These are phyloP conservation scores for Cryphonectria japonica DNA, from an alignment of 2,329 filamentous ascomycete species.

Conservation along the genomic window DNA sequence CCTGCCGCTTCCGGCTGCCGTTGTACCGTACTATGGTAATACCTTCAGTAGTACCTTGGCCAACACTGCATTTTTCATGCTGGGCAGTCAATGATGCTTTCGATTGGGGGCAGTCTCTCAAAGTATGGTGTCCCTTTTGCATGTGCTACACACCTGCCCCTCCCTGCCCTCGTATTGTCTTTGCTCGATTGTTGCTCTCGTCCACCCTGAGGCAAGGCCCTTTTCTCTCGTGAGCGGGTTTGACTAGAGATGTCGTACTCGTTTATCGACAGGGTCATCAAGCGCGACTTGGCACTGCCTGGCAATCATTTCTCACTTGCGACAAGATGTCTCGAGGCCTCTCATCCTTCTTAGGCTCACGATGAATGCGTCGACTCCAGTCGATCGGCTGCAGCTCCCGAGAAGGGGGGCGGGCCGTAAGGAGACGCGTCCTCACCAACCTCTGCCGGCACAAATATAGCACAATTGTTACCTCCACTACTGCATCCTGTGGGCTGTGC, in stretches of 20 bases:
- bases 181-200: no score
- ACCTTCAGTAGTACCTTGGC: background rate
- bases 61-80: background rate
- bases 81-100: background rate
- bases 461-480: background rate
- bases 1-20: conserved; percentile 2
- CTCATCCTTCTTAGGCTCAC: background rate
- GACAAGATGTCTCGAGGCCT: background rate
- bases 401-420: background rate
- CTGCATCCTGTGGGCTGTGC: conserved; percentile 5
- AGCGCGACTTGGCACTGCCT: background rate
- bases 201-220: background rate
- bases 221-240: background rate
- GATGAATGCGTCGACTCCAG: background rate
- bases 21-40: background rate
- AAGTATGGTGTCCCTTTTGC: background rate
- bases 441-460: background rate
- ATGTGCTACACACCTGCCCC: background rate
- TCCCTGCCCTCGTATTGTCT: background rate
- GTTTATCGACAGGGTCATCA: background rate
- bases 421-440: background rate
- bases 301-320: background rate
- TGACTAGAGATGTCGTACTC: background rate
- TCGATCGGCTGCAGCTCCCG: background rate
- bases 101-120: background rate